A percentile compares a stretch with the other conserved stretches of the same genome.
These are phyloP conservation scores for Ceratonia siliqua DNA, from an alignment of 306 rosid species.

Conservation along the genomic window DNA sequence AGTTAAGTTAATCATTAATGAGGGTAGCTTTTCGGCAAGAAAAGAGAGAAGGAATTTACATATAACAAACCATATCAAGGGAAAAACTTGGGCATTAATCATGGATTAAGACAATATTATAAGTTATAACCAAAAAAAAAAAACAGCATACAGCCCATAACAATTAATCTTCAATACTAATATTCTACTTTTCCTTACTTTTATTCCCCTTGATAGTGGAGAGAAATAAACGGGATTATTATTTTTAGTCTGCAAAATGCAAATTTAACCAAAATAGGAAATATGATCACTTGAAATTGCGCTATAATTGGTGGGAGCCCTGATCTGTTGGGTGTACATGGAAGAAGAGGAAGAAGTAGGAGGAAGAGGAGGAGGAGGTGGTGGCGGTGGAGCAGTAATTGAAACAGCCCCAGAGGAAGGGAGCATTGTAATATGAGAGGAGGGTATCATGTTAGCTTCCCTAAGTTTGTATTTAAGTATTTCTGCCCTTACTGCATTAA, in stretches of 20 bases:
- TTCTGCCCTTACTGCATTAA: slow-evolving; percentile 73
- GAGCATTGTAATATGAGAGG: slow-evolving; percentile 50
- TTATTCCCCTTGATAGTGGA: slow-evolving; percentile 33
- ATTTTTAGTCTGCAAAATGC: background rate
- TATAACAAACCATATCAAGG: background rate
- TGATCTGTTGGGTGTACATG: slow-evolving; percentile 48
- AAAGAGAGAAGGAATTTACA: background rate
- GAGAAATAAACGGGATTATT: slow-evolving; percentile 40
- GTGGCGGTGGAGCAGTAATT: slow-evolving; percentile 51
- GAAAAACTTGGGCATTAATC: slow-evolving; percentile 3
- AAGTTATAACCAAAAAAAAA: background rate
- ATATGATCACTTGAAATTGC: slow-evolving; percentile 45
- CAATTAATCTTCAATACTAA: slow-evolving; percentile 28
- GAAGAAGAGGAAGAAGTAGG: slow-evolving; percentile 58
- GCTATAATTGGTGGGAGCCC: slow-evolving; percentile 43
- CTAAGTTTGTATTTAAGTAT: slow-evolving; percentile 79
- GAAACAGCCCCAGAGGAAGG: slow-evolving; percentile 60
- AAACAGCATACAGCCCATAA: slow-evolving; percentile 14
- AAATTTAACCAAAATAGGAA: slow-evolving; percentile 52
- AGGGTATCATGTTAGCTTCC: slow-evolving; percentile 54
- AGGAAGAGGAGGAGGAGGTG: slow-evolving; percentile 34
- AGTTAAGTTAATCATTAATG: background rate
- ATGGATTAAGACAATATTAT: background rate
- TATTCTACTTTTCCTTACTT: slow-evolving; percentile 28
- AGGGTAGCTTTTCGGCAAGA: background rate